Percentiles rank a stretch among this genome's conserved stretches.
These are phyloP conservation scores for Myxozyma sirexii DNA, from an alignment of 805 yeast genomes.

Conservation along the genomic window DNA sequence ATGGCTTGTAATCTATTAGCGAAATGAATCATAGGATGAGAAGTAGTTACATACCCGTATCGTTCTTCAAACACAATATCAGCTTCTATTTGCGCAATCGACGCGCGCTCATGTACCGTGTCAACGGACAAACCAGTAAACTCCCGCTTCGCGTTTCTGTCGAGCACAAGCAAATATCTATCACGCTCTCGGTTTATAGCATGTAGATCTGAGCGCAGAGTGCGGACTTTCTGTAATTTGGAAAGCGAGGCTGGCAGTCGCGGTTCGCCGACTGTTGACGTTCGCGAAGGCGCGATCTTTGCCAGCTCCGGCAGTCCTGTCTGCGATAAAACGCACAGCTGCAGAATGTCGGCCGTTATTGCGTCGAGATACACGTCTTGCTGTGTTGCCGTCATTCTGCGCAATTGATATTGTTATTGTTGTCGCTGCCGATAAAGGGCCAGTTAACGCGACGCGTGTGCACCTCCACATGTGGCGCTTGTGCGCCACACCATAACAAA, in stretches of 20 bases:
- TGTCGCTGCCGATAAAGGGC: background rate
- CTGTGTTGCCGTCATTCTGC: background rate
- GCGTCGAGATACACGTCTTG: background rate
- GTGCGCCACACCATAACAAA: background rate
- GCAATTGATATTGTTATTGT: background rate
- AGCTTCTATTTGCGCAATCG: background rate
- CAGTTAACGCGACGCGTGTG: background rate
- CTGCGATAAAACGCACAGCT: background rate
- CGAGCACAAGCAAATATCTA: background rate
- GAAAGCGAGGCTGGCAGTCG: background rate
- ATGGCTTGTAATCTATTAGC: background rate
- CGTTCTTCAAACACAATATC: background rate
- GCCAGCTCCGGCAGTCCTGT: background rate
- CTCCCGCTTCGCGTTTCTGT: background rate
- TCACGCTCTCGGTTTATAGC: background rate
- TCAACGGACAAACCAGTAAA: slow-evolving; percentile 3
- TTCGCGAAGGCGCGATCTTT: background rate
- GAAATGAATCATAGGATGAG: background rate
- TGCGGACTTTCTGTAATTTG: background rate
- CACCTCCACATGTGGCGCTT: slow-evolving; percentile 1
- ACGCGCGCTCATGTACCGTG: background rate
- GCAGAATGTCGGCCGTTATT: background rate
- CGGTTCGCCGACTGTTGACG: background rate
- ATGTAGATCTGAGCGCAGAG: background rate
- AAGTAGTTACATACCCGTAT: background rate